A percentile compares a stretch with the other conserved stretches of the same genome.
Conservation (phyloP, 306 rosid genomes). For the Cyclanthera cordifolia region DNA sequence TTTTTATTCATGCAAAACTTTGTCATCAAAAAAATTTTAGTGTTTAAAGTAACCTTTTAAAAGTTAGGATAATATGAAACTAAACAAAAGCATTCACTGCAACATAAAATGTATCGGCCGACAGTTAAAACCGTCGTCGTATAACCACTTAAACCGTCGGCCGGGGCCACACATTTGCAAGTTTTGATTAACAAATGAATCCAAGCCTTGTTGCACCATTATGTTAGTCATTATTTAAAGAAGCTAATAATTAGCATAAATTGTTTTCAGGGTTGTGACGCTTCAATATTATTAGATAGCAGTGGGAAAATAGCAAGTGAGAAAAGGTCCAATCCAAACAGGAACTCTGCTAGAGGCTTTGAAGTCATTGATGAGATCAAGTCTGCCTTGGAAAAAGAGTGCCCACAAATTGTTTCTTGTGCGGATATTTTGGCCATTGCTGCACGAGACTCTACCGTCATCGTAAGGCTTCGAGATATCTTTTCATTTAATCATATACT, state of each 20-base stretch:
- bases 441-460: conserved; percentile 78
- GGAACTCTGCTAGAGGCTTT: conserved; percentile 65
- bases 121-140: too few relatives aligned
- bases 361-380: conserved; percentile 77
- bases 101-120: too few relatives aligned
- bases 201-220: not conserved
- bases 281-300: conserved; percentile 58
- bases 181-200: too few relatives aligned
- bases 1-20: not conserved
- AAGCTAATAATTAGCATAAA: not conserved
- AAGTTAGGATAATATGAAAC: not conserved
- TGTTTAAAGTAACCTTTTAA: too few relatives aligned
- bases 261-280: conserved; percentile 79
- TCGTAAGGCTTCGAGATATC: conserved; percentile 31
- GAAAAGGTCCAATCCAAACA: conserved; percentile 66
- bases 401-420: conserved; percentile 76
- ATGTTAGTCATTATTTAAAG: not conserved
- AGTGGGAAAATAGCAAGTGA: conserved; percentile 43
- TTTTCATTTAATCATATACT: not conserved
- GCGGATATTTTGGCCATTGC: conserved; percentile 73
- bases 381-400: conserved; percentile 50
- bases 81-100: not conserved
- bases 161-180: too few relatives aligned
- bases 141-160: too few relatives aligned
- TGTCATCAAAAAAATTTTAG: too few relatives aligned